Evolutionary conservation across 2,329 filamentous ascomycete genomes (phyloP), one percentile per base, ranked within the genome.

Genomic region (Ceratocystis cacaofunesta): DNA sequence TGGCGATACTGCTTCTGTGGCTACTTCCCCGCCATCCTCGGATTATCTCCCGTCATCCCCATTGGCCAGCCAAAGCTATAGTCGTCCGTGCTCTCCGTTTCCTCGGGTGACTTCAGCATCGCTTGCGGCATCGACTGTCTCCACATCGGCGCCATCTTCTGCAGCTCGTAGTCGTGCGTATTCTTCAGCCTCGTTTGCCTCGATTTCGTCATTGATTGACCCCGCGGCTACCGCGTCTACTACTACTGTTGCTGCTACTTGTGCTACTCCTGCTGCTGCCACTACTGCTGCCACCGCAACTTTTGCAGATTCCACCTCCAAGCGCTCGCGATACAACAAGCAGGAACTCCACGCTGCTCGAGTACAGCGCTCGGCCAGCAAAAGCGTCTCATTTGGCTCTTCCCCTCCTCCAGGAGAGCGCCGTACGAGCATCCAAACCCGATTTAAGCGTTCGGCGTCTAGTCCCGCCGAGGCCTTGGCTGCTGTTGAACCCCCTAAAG

Each of bases 341-440:
- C 75, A 78, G 72, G 76, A 78, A 68, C 73, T 80, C 74, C 78
- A 81, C 73, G 78, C 78, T 69, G 77, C 76, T 69, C 76, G 79
- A 68, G 70, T 77, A 68, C 76, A 78, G 73, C 78, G 78, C 67
- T 77, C 78, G 65, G 74, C 71, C 70, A 76, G 73, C 69, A 73
- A 73, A 70, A 69, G 66, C 64, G 67, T 68, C 63, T 71, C 70
- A 68, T 68, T 72, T 69, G 72, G 71, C 65, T 71, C 71, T 57
- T 66, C 69, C 68, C 70, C 69, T 28, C 25, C 52, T 10, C 12
- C 65, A 30, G 46, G 46, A 48, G 25, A 48, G 25, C 58, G 60
- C 50, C 73, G 73, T 69, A 60, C 58, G 15, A 63, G 57, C 50
- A 73, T 73, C 69, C 69, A 70, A 67, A 74, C 72, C 64, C 71